Conservation (phyloP, 192 early-diverging fungal genomes). For the Diversispora eburnea region DNA sequence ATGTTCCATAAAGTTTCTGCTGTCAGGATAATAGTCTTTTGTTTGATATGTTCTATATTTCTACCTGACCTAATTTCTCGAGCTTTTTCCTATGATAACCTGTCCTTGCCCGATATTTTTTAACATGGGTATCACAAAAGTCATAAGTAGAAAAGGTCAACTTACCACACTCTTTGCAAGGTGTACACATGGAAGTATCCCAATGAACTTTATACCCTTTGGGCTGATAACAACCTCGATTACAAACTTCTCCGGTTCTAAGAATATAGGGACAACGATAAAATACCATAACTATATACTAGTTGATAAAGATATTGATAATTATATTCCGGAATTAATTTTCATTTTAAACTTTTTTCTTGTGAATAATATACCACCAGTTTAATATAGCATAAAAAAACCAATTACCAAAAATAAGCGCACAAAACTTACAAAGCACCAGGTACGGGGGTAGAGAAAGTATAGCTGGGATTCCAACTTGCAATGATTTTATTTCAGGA, state of each 20-base stretch:
- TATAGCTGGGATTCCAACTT: not conserved
- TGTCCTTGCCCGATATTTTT: no score
- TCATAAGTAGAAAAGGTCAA: no score
- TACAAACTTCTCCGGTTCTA: not conserved
- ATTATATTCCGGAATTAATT: constrained; percentile 13
- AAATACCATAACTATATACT: constrained; percentile 9
- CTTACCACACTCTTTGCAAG: not conserved
- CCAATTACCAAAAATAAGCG: not conserved
- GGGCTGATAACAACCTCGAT: constrained; percentile 7
- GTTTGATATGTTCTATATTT: no score
- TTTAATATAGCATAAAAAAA: no score
- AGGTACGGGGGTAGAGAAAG: not conserved
- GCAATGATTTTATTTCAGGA: constrained; percentile 6
- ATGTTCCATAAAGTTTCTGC: no score
- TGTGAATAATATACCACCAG: not conserved
- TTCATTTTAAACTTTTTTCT: constrained; percentile 20
- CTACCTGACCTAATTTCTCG: no score
- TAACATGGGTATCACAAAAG: no score
- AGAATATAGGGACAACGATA: constrained; percentile 7
- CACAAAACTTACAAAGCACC: not conserved
- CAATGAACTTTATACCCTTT: constrained; percentile 10
- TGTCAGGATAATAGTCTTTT: no score
- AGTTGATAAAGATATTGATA: not conserved
- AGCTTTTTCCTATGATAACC: no score
- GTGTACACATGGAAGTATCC: not conserved